phyloP scores from a whole-genome alignment of 495 filamentous ascomycete species.

The Xylaria telfairii region DNA sequence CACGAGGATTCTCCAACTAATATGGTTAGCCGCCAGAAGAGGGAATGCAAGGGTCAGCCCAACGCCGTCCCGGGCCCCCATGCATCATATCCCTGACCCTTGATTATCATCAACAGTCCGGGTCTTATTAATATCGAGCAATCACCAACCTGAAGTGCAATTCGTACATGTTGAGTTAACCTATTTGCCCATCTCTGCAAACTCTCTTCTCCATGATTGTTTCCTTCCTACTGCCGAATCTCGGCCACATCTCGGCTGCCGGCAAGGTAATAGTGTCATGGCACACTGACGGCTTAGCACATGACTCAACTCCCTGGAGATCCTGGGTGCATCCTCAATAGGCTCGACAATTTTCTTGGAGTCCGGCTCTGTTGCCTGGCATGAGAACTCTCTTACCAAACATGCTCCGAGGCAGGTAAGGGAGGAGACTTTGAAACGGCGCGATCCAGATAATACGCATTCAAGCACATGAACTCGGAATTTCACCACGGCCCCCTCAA shows the following conservation, averaged over 20 bases:
- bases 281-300: conserved; percentile 24
- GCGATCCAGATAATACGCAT: background rate
- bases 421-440: conserved; percentile 14
- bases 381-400: conserved; percentile 1
- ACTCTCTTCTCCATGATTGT: background rate
- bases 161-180: conserved; percentile 16
- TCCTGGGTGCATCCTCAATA: background rate
- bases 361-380: background rate
- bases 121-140: conserved; percentile 30
- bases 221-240: conserved; percentile 5
- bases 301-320: conserved; percentile 19
- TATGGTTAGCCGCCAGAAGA: conserved; percentile 27
- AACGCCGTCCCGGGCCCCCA: conserved; percentile 30
- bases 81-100: conserved; percentile 29
- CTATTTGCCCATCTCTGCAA: conserved; percentile 11
- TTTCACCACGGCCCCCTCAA: background rate
- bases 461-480: background rate
- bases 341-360: background rate
- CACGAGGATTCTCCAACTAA: conserved; percentile 29
- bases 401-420: background rate
- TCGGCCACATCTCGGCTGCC: conserved; percentile 16
- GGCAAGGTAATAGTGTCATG: conserved; percentile 18
- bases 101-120: conserved; percentile 27
- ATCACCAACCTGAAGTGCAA: conserved; percentile 24
- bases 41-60: conserved; percentile 30